Base-by-base conservation (phyloP, 805 yeast species). In the Tetrapisispora arboricola region DNA sequence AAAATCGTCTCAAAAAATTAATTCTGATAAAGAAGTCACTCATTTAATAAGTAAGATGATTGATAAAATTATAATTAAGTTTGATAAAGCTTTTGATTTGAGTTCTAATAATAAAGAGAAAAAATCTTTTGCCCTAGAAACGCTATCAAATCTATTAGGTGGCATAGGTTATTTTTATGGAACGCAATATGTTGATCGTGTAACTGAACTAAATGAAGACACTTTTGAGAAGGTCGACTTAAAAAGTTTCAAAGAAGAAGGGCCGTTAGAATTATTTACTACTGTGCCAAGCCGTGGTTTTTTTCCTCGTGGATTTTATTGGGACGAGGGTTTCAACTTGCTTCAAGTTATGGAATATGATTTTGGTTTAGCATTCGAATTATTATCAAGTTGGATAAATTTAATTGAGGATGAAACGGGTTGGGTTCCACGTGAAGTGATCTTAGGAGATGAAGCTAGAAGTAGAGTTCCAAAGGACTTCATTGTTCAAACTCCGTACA, bases 311-410 rank as follows among this genome's bases (percentile, higher is more conserved):
- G 98, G 98, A 0, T 92, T 92, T 55, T 86, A 84, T 56, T 92
- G 98, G 98, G 98, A 92, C 62, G 98, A 92, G 63, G 98, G 98
- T 0, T 92, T 92, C 62, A 96, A 90, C 59, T 67, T 90, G 44
- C 66, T 88, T 31, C 94, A 94, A 7, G 66, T 92, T 29, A 61
- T 84, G 50, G 80, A 81, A 36, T 88, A 81, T 57, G 97, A 92
- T 61, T 71, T 84, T 13, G 95, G 85, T 54, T 66, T 88, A 33
- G 84, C 78, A 0, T 67, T 87, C 45, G 92, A 85, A 48, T 79
- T 92, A 15, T 57, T 88, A 43, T 72, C 79, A 54, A 83, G 95
- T 39, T 92, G 98, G 98, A 84, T 90, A 57, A 61, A 71, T 28
- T 63, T 84, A 31, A 84, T 87, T 46, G 96, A 90, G 58, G 84